Evolutionary conservation across 768 basidiomycete genomes (phyloP), one percentile per base, ranked within the genome.

Genomic region (Rhizopogon rudus): DNA sequence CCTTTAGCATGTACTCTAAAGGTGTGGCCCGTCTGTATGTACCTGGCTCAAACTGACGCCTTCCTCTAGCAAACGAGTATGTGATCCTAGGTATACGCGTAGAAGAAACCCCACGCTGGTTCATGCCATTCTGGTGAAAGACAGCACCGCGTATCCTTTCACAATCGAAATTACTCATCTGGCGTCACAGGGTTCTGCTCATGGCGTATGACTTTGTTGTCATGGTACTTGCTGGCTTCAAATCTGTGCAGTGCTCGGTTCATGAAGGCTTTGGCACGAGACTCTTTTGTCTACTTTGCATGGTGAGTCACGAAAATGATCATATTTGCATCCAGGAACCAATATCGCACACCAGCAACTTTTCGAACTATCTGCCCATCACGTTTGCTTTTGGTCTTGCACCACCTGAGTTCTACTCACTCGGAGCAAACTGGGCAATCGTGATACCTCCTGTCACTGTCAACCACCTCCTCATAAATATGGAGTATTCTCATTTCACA

Each of bases 171-270:
- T 52, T 20, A 20, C 20, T 20, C 37, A 37, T 9, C 3, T 20
- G 29, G 2, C 16, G 17, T 10, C 2, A 7, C 12, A 54, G 53
- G 53, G 6, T 6, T 31, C 44, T 43, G 17, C n/a, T 54, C 20
- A 54, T 54, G 53, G 42, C 22, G 16, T 49, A 50, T 9, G 53
- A 54, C 53, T 46, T 46, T 10, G 14, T 54, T 17, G 29, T 54
- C 17, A 44, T 49, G 29, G 17, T 22, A 20, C 42, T 54, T 22
- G 53, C 37, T 33, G 53, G 43, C 10, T 54, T 37, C 44, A 54
- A 49, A 54, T 54, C 53, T 17, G 13, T 54, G n/a, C 53, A 54
- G 12, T n/a, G 53, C 53, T 31, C 53, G 44, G 13, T 44, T 54
- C 8, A 39, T 50, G 43, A 46, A 20, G 42, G 20, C 16, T 20